phyloP scores from a whole-genome alignment of 1,139 yeast species.

The Pichia sp. region DNA sequence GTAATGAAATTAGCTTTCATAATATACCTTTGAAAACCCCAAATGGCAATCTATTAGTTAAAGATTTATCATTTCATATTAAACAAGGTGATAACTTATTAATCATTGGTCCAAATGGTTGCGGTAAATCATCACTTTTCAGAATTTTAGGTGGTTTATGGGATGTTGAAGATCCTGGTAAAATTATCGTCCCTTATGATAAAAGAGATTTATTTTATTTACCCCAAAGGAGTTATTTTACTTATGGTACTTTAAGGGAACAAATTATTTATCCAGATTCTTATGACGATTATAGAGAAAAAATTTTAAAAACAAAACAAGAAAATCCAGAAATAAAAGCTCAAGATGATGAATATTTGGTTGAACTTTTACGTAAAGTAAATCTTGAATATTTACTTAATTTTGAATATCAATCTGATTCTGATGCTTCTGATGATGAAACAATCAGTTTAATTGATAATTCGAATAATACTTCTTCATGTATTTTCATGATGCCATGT shows the following conservation, averaged over 20 bases:
- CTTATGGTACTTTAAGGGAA: slow-evolving; percentile 70
- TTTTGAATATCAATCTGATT: slow-evolving; percentile 14
- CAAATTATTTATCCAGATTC: slow-evolving; percentile 86
- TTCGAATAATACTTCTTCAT: background rate
- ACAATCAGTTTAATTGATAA: background rate
- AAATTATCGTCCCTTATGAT: slow-evolving; percentile 59
- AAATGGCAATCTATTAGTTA: slow-evolving; percentile 67
- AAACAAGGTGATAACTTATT: slow-evolving; percentile 79
- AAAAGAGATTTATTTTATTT: slow-evolving; percentile 71
- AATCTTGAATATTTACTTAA: slow-evolving; percentile 50
- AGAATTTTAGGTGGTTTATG: slow-evolving; percentile 89
- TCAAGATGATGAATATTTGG: slow-evolving; percentile 56
- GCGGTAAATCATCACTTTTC: slow-evolving; percentile 89
- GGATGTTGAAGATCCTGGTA: slow-evolving; percentile 65
- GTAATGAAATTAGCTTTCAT: slow-evolving; percentile 63
- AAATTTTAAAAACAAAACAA: slow-evolving; percentile 25
- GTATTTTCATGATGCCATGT: slow-evolving; percentile 15
- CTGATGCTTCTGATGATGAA: slow-evolving; percentile 13
- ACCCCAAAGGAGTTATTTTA: slow-evolving; percentile 88
- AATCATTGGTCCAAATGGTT: slow-evolving; percentile 93
- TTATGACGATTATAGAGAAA: slow-evolving; percentile 46
- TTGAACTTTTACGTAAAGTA: slow-evolving; percentile 53
- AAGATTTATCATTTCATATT: slow-evolving; percentile 61
- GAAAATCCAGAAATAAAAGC: slow-evolving; percentile 20
- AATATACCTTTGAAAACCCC: slow-evolving; percentile 81